Conservation (phyloP, 1,139 yeast genomes). For the Candida sp. region DNA sequence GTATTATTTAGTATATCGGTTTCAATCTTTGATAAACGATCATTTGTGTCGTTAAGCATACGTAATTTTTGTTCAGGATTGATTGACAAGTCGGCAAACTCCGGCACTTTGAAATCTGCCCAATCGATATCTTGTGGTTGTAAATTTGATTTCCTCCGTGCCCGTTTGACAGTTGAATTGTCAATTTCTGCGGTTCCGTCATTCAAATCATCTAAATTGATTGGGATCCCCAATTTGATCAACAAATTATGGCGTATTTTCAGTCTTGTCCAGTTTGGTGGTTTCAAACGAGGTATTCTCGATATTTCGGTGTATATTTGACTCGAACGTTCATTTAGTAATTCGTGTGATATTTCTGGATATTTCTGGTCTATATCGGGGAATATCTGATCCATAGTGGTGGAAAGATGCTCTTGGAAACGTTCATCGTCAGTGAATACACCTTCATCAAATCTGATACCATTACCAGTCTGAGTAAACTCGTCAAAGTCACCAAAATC, state of each 20-base stretch:
- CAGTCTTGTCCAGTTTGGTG: conserved; percentile 58
- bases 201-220: conserved; percentile 50
- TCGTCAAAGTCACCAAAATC: conserved; percentile 45
- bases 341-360: not conserved
- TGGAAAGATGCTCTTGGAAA: conserved; percentile 14
- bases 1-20: conserved; percentile 35
- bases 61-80: conserved; percentile 16
- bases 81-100: conserved; percentile 18
- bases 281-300: conserved; percentile 40
- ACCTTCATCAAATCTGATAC: conserved; percentile 10
- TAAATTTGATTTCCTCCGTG: conserved; percentile 17
- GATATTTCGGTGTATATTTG: conserved; percentile 33
- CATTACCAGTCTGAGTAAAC: conserved; percentile 15
- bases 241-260: conserved; percentile 55
- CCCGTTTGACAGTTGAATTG: conserved; percentile 2
- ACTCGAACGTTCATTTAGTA: conserved; percentile 24
- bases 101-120: conserved; percentile 27
- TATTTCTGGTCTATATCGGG: conserved; percentile 5
- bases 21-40: conserved; percentile 28
- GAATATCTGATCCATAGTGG: conserved; percentile 20
- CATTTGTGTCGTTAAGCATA: conserved; percentile 20
- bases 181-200: conserved; percentile 4
- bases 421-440: conserved; percentile 11
- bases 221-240: conserved; percentile 56
- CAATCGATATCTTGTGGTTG: conserved; percentile 24